Evolutionary conservation across 495 filamentous ascomycete species (phyloP), one percentile per base, ranked within the genome.

Genomic region (Aspergillus kassunensis): DNA sequence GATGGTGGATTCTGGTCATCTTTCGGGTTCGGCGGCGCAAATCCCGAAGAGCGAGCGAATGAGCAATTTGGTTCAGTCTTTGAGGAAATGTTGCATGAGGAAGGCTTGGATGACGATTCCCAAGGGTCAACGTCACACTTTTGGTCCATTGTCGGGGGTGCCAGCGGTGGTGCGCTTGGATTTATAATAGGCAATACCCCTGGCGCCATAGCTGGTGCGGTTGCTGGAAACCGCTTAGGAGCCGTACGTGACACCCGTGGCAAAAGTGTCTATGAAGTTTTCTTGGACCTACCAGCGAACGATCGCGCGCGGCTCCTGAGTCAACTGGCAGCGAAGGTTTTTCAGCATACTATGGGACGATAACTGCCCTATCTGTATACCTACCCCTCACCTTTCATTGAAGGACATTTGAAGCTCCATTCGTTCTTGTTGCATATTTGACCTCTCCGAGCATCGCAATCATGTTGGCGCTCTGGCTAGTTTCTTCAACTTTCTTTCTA

Each of bases 51-150:
- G 36, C 75, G 79, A n/a, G 62, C 78, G 69, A 82, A 59, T 39
- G 82, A 84, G 53, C 93, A 97, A 69, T 98, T 97, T 64, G 90
- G 85, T 16, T 80, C 82, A 54, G 87, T 90, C 2, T 98, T 98
- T 62, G 95, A 98, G 76, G 93, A 98, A 77, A 98, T 98, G 93
- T 70, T 97, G 68, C 81, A 87, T 29, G 93, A 98, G 58, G 87
- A 97, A 64, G 93, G 92, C 0, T 78, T 97, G 68, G 85, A 86
- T 0, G 83, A 84, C 49, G 78, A 80, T 55, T 15, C 45, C 48
- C 4, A 49, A 64, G 3, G 58, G 62, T 2, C 58, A 15, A 90
- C 83, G 1, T 76, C 81, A 18, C 85, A 83, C 53, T 91, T 97
- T 64, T 98, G 93, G 92, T 77, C 83, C 21, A 58, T 96, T 29